Evolutionary conservation across 495 filamentous ascomycete genomes (phyloP).

Genomic region (Aspergillus egyptiacus): DNA sequence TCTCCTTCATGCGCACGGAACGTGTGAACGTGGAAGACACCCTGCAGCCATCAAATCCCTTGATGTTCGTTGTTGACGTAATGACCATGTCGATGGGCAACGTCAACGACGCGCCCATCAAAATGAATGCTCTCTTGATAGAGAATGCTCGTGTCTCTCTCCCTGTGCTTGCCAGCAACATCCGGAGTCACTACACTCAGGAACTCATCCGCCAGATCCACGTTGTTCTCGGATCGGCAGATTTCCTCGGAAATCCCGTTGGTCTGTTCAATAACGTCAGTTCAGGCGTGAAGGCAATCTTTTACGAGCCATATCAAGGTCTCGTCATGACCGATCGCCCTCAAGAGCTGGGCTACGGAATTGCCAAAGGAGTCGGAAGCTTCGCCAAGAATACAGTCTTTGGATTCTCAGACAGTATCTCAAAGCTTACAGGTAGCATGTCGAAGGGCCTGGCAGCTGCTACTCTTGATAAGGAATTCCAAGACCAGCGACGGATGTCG

Average conservation of each 20-base stretch:
- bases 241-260: slow-evolving; percentile 98
- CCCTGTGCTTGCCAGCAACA: slow-evolving; percentile 71
- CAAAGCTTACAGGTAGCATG: slow-evolving; percentile 93
- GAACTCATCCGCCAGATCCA: slow-evolving; percentile 93
- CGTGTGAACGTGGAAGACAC: slow-evolving; percentile 93
- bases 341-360: slow-evolving; percentile 87
- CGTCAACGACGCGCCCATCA: slow-evolving; percentile 92
- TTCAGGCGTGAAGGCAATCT: slow-evolving; percentile 93
- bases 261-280: slow-evolving; percentile 97
- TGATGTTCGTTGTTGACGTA: slow-evolving; percentile 98
- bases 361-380: slow-evolving; percentile 92
- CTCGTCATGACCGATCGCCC: slow-evolving; percentile 93
- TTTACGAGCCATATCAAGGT: slow-evolving; percentile 98
- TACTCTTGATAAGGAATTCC: slow-evolving; percentile 96
- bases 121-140: slow-evolving; percentile 86
- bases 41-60: slow-evolving; percentile 73
- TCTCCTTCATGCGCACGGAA: slow-evolving; percentile 95
- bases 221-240: slow-evolving; percentile 91
- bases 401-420: slow-evolving; percentile 90
- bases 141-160: slow-evolving; percentile 93
- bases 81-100: slow-evolving; percentile 99
- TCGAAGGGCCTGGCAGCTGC: slow-evolving; percentile 93
- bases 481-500: slow-evolving; percentile 90
- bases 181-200: slow-evolving; percentile 91
- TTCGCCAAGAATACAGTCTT: slow-evolving; percentile 99